phyloP scores from a whole-genome alignment of 257 asterid genomes.

The Solanum stenotomum region DNA sequence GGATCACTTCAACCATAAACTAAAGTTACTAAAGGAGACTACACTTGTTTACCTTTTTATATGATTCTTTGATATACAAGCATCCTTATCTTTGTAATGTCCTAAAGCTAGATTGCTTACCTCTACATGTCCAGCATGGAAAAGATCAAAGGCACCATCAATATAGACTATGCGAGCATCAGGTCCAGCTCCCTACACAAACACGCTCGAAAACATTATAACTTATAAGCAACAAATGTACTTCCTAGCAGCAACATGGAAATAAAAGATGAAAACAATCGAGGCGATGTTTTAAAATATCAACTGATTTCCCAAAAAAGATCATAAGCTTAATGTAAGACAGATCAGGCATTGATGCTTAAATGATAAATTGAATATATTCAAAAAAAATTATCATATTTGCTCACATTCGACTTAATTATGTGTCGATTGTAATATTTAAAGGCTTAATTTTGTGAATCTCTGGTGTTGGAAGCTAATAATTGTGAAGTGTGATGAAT shows the following conservation, averaged over 20 bases:
- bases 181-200: conserved; percentile 76
- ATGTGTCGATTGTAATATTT: neutral
- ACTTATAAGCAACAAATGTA: conserved; percentile 6
- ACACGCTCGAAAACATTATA: conserved; percentile 5
- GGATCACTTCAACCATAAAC: neutral
- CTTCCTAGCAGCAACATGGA: conserved; percentile 6
- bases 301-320: neutral
- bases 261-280: neutral
- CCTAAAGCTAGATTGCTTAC: neutral
- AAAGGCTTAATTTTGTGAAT: neutral
- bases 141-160: conserved; percentile 99
- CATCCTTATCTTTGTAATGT: neutral
- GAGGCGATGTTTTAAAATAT: neutral
- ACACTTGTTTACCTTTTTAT: neutral
- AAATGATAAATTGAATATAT: neutral
- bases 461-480: neutral
- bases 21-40: neutral
- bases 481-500: neutral
- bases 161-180: conserved; percentile 94
- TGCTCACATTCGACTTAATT: neutral
- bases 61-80: neutral
- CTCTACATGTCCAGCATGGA: conserved; percentile 99
- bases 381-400: neutral
- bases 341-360: neutral
- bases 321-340: neutral